These are phyloP conservation scores for Chytriomyces confervae DNA, from an alignment of 192 early-diverging fungal species.

Conservation along the genomic window DNA sequence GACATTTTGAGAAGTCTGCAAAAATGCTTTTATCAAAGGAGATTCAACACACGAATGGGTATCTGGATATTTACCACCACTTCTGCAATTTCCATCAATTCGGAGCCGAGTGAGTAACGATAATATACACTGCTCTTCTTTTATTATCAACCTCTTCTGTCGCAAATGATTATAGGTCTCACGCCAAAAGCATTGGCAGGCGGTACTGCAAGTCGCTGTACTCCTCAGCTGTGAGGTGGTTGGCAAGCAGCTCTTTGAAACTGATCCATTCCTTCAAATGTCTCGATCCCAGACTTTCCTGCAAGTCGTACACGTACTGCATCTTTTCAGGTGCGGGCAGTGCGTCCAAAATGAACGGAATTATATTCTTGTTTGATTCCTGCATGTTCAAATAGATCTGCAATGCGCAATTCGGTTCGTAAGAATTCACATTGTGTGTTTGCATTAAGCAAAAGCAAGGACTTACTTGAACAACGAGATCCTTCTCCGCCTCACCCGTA, in stretches of 20 bases:
- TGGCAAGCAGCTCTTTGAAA: not conserved
- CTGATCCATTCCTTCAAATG: conserved; percentile 27
- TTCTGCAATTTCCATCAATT: no score
- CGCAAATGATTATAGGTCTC: no score
- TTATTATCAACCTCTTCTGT: no score
- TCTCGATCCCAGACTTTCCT: conserved; percentile 4
- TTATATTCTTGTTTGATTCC: not conserved
- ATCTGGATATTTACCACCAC: no score
- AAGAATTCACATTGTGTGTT: not conserved
- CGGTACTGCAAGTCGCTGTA: conserved; percentile 27
- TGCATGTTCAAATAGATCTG: conserved; percentile 12
- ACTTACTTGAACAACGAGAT: not conserved
- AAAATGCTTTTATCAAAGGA: no score
- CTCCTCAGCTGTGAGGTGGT: conserved; percentile 3
- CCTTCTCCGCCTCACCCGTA: not conserved
- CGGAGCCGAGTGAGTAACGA: no score
- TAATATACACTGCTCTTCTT: no score
- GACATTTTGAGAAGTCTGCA: no score
- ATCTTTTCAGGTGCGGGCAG: conserved; percentile 18
- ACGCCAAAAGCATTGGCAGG: not conserved
- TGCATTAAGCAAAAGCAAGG: not conserved
- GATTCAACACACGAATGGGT: no score
- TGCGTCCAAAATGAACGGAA: conserved; percentile 35
- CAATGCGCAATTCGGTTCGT: not conserved
- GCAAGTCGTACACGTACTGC: conserved; percentile 36